phyloP scores from a whole-genome alignment of 2,329 filamentous ascomycete species.

The Trichophyton mentagrophytes region DNA sequence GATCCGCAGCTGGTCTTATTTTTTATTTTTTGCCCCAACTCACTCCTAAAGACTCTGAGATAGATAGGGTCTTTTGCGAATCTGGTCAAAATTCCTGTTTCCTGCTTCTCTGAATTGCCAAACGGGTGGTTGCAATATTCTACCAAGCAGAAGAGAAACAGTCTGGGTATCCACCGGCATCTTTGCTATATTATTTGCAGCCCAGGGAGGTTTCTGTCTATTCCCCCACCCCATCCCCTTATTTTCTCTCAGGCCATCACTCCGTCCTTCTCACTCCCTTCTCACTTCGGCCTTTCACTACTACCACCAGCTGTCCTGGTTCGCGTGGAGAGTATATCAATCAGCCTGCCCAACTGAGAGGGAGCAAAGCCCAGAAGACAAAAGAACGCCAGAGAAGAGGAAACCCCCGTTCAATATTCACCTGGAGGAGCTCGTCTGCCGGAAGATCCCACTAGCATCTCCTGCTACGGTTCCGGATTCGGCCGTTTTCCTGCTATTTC shows the following conservation, averaged over 20 bases:
- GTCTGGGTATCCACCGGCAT: slow-evolving; percentile 3
- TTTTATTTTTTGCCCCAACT: neutral
- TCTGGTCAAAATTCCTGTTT: neutral
- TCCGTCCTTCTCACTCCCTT: neutral
- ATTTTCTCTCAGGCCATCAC: neutral
- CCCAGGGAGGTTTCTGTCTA: neutral
- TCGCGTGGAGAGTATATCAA: neutral
- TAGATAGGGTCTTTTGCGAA: slow-evolving; percentile 1
- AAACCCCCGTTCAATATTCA: neutral
- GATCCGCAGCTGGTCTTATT: slow-evolving; percentile 2
- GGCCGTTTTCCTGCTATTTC: neutral
- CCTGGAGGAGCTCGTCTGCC: neutral
- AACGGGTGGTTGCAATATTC: slow-evolving; percentile 13
- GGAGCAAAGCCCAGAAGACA: neutral
- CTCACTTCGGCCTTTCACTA: slow-evolving; percentile 1
- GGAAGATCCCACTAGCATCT: neutral
- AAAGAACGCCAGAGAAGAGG: neutral
- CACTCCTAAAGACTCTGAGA: neutral
- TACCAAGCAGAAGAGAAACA: slow-evolving; percentile 9
- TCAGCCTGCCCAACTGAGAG: neutral
- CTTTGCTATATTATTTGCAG: slow-evolving; percentile 3
- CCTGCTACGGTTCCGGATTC: neutral
- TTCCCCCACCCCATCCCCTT: neutral
- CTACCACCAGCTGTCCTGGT: neutral
- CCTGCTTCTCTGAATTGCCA: neutral